A percentile compares a stretch with the other conserved stretches of the same genome.
These are phyloP conservation scores for Pelargonium fulgidum DNA, from an alignment of 441 rosid species.

Conservation along the genomic window DNA sequence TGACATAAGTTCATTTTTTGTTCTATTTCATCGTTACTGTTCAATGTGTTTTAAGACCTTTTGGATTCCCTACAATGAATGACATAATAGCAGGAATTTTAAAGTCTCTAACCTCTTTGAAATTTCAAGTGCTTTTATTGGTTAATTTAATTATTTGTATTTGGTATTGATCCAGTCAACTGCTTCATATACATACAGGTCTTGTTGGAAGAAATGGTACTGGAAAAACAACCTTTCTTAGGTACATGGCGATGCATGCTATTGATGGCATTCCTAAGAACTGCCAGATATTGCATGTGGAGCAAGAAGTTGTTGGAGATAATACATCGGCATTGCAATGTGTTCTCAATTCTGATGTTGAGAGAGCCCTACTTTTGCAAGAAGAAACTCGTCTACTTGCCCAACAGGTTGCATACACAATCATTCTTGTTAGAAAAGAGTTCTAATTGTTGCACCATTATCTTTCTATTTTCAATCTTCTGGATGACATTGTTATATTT, in stretches of 20 bases:
- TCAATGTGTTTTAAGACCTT: background rate
- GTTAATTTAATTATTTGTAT: background rate
- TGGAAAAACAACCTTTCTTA: constrained; percentile 90
- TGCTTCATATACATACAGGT: constrained; percentile 42
- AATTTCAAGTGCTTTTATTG: constrained; percentile 10
- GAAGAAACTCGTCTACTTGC: constrained; percentile 66
- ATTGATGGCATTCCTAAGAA: constrained; percentile 93
- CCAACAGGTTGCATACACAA: constrained; percentile 47
- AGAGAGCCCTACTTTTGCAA: constrained; percentile 69
- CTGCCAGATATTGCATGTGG: constrained; percentile 95
- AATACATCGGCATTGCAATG: constrained; percentile 80
- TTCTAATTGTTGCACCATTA: constrained; percentile 17
- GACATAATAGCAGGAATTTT: background rate
- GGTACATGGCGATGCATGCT: constrained; percentile 97
- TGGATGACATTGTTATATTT: constrained; percentile 5
- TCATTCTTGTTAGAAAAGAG: constrained; percentile 14
- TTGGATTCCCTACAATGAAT: background rate
- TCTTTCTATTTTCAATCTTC: background rate
- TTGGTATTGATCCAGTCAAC: constrained; percentile 13
- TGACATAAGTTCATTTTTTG: background rate
- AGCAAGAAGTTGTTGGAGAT: constrained; percentile 97
- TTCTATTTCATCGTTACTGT: background rate
- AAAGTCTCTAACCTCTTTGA: background rate
- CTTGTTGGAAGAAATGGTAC: constrained; percentile 98
- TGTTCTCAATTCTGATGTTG: constrained; percentile 82